phyloP scores from a whole-genome alignment of 495 filamentous ascomycete genomes.

The Recurvomyces mirabilis region DNA sequence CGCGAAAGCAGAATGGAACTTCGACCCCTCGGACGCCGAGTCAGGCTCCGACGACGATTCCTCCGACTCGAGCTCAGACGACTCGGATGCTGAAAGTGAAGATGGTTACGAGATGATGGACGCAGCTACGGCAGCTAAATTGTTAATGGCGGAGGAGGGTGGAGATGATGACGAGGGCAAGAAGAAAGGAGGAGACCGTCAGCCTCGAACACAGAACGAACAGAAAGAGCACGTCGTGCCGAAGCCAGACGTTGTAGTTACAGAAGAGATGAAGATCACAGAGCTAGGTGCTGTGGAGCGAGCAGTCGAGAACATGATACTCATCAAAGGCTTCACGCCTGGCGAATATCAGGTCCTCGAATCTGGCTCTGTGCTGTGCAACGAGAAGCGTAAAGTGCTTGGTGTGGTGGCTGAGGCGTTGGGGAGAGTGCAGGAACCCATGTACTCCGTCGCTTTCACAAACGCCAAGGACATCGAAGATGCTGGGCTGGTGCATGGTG shows the following conservation, averaged over 20 bases:
- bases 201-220: slow-evolving; percentile 64
- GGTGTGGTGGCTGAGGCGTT: slow-evolving; percentile 72
- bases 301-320: slow-evolving; percentile 60
- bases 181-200: slow-evolving; percentile 23
- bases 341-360: slow-evolving; percentile 79
- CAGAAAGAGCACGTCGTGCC: slow-evolving; percentile 52
- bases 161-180: slow-evolving; percentile 53
- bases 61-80: slow-evolving; percentile 41
- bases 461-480: slow-evolving; percentile 53
- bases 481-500: slow-evolving; percentile 51
- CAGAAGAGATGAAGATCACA: slow-evolving; percentile 60
- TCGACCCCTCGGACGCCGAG: slow-evolving; percentile 53
- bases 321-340: slow-evolving; percentile 67
- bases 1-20: slow-evolving; percentile 60
- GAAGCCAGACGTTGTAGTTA: slow-evolving; percentile 63
- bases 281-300: slow-evolving; percentile 61
- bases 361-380: slow-evolving; percentile 68
- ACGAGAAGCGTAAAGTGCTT: slow-evolving; percentile 60
- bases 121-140: slow-evolving; percentile 64
- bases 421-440: slow-evolving; percentile 68
- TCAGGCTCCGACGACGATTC: slow-evolving; percentile 40
- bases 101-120: slow-evolving; percentile 61
- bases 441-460: slow-evolving; percentile 66
- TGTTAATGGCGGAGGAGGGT: slow-evolving; percentile 69
- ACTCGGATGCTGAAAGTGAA: slow-evolving; percentile 45